Evolutionary conservation across 1,284 basidiomycete species (phyloP), one percentile per base, ranked within the genome.

Genomic region (Ganoderma boninense): DNA sequence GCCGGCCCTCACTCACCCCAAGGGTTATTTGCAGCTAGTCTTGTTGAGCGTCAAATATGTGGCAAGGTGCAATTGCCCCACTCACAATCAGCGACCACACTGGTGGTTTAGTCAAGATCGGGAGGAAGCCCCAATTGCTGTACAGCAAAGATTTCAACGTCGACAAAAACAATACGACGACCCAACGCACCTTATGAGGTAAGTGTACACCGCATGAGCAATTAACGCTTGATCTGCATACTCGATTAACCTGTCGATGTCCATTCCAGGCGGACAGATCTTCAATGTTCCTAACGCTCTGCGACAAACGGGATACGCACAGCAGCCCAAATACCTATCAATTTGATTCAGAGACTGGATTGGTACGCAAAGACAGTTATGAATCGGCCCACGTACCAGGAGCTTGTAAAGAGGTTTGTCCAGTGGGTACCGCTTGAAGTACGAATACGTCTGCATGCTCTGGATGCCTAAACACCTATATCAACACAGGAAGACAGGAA

Each of bases 81-180:
- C 87, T 77, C 78, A 88, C 87, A 70, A 87, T 85, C 49, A 88
- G 79, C 11, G 86, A 85, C 90, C 90, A 92, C 69, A 85, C 81
- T 29, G 84, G 86, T 64, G 78, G 81, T 4, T 80, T 81, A 7
- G 83, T 29, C 8, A 91, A 79, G 1, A 83, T 84, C 4, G 77
- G 1, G 0, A 84, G 73, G 62, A 86, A 80, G 26, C 83, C 81
- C 71, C 82, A 90, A 71, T 89, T 87, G 52, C 89, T 90, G 66
- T 7, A 40, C 29, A 16, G 57, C 23, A 10, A 16, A 18, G 29
- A 20, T 20, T 40, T 60, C 62, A 59, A n/a, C 26, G 64, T 68
- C 23, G 49, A 11, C 16, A 4, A 11, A 13, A 2, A 54, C 42
- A 35, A 11, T 2, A 2, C n/a, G 61, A 56, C 23, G 23, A 23